Base-by-base conservation (phyloP, 352 stramenopile genomes). In the Phytopythium sindhum region DNA sequence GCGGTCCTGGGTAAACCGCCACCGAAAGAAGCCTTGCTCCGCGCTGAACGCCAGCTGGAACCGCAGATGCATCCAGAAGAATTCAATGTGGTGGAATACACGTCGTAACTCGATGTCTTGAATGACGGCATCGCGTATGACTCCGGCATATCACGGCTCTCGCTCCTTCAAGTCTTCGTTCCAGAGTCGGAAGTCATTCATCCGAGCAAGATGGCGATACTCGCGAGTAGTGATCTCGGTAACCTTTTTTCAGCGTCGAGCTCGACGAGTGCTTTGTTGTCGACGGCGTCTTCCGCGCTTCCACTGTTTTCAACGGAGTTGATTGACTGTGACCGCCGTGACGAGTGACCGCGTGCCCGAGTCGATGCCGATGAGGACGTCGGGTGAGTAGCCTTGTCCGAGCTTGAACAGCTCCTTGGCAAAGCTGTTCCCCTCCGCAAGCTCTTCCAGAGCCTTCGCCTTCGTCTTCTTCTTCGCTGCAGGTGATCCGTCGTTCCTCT, bases 291-390 rank as follows among this genome's bases (percentile, higher is more conserved):
- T 8, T 12, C 37, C 37, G 12, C 24, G 54, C 52, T 58, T 58
- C 11, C 4, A 26, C 24, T n/a, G 54, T n/a, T 35, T 10, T 21
- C 15, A 2, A 48, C 6, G 37, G 12, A 63, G 57, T 29, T 33
- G 41, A 45, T 11, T 42, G 9, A 50, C 11, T 26, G 52, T 42
- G 29, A 66, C 61, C 0, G 51, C 53, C 29, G 61, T 66, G 2
- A 41, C n/a, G n/a, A 66, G 31, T 12, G 61, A 66, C 7, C 61
- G 53, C 61, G 61, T 66, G 21, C 52, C 61, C 17, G 53, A 53
- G 35, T 66, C 61, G 23, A 66, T 50, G 39, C 61, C 51, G 41
- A 61, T 57, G 1, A 66, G 31, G 29, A 66, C 41, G 12, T 66
- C 39, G 3, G 53, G 51, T 4, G 37, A 28, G 53, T 61, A 66